Evolutionary conservation across 768 basidiomycete species (phyloP).

Genomic region (Podaxis sp.): DNA sequence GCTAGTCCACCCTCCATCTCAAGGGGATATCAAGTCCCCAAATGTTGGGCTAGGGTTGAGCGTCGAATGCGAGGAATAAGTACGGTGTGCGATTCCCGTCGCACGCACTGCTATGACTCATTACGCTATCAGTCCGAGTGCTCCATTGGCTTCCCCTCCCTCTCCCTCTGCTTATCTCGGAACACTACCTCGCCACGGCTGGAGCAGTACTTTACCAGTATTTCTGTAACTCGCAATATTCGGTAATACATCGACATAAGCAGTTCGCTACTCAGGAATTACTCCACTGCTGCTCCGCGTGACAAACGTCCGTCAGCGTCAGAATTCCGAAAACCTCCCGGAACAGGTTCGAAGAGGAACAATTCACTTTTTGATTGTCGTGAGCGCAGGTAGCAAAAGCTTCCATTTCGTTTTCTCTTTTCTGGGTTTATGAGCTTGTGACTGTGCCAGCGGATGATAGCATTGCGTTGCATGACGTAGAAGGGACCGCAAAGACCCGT

Average conservation of each 20-base stretch:
- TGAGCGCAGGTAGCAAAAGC: not conserved
- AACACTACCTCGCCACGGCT: not conserved
- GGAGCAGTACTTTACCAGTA: not conserved
- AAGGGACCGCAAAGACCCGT: not conserved
- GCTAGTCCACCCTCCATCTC: not conserved
- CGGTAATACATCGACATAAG: not conserved
- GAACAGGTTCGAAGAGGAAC: not conserved
- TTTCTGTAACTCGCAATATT: too few relatives aligned
- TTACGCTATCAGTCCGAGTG: not conserved
- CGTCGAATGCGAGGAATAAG: not conserved
- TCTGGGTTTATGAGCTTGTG: not conserved
- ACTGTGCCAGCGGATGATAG: not conserved
- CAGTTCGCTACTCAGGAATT: not conserved
- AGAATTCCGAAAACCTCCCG: too few relatives aligned
- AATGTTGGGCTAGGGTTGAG: not conserved
- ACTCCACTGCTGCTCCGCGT: not conserved
- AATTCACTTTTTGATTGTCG: not conserved
- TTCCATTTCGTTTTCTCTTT: not conserved
- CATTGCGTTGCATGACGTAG: not conserved
- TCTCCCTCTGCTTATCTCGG: not conserved
- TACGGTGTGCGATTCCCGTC: not conserved
- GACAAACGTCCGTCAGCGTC: not conserved
- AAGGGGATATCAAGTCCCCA: not conserved
- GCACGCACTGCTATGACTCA: not conserved
- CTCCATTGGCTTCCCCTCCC: not conserved